Conservation (phyloP, 2,329 filamentous ascomycete genomes). For the Claviceps fusiformis region DNA sequence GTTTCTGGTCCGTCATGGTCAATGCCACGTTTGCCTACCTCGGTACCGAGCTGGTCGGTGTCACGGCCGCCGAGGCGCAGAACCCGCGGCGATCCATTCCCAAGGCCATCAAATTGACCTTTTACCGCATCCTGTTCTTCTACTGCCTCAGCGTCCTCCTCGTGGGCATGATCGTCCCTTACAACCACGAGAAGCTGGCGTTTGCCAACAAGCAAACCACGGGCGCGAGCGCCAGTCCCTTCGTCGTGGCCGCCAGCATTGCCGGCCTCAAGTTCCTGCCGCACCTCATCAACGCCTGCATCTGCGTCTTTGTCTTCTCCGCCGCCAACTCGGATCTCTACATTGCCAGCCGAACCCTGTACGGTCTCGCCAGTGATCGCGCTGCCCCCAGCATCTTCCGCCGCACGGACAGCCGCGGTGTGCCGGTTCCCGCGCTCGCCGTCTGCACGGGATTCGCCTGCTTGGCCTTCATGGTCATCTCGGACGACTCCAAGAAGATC, state of each 20-base stretch:
- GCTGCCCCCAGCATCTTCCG: slow-evolving; percentile 61
- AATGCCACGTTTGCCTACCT: slow-evolving; percentile 70
- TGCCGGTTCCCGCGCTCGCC: slow-evolving; percentile 53
- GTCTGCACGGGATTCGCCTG: slow-evolving; percentile 48
- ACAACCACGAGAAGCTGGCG: slow-evolving; percentile 45
- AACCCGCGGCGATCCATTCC: slow-evolving; percentile 68
- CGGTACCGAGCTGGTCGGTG: slow-evolving; percentile 63
- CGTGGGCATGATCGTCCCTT: slow-evolving; percentile 64
- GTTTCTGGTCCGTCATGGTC: slow-evolving; percentile 58
- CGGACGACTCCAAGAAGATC: slow-evolving; percentile 39
- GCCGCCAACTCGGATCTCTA: slow-evolving; percentile 69
- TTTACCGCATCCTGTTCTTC: slow-evolving; percentile 72
- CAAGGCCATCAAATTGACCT: slow-evolving; percentile 65
- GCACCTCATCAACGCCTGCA: slow-evolving; percentile 59
- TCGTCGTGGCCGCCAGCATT: slow-evolving; percentile 57
- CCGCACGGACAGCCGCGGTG: slow-evolving; percentile 55
- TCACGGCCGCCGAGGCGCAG: slow-evolving; percentile 67
- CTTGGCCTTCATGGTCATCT: slow-evolving; percentile 55
- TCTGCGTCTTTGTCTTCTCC: slow-evolving; percentile 63
- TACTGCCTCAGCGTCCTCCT: slow-evolving; percentile 63
- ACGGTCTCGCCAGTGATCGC: slow-evolving; percentile 57
- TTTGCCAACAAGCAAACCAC: slow-evolving; percentile 36
- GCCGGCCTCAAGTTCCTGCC: slow-evolving; percentile 50
- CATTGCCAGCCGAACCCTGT: slow-evolving; percentile 59
- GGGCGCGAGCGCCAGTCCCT: slow-evolving; percentile 44